A percentile compares a stretch with the other conserved stretches of the same genome.
phyloP scores from a whole-genome alignment of 306 rosid genomes.

The Vicia villosa region DNA sequence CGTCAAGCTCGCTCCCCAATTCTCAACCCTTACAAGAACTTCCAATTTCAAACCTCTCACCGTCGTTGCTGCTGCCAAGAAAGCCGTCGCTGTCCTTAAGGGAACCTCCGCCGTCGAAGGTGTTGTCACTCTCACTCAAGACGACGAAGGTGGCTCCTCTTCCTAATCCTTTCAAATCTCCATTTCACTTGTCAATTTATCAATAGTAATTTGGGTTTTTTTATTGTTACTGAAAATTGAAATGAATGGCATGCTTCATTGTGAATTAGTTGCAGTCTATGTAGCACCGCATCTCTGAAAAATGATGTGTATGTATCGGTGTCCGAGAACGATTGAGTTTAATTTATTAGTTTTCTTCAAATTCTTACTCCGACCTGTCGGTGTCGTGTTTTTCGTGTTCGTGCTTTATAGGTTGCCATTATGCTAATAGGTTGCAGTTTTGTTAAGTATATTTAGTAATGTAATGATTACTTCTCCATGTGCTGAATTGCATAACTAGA shows the following conservation, averaged over 20 bases:
- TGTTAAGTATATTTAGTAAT: background rate
- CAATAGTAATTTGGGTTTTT: background rate
- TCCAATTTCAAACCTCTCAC: slow-evolving; percentile 54
- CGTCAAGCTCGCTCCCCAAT: slow-evolving; percentile 47
- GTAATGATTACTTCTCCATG: slow-evolving; percentile 11
- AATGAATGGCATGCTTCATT: too few relatives aligned
- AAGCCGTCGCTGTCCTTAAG: slow-evolving; percentile 82
- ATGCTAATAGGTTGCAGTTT: too few relatives aligned
- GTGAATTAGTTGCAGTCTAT: too few relatives aligned
- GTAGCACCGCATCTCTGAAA: too few relatives aligned
- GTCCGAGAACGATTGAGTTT: too few relatives aligned
- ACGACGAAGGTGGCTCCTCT: slow-evolving; percentile 48
- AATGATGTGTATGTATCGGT: too few relatives aligned
- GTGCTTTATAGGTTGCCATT: too few relatives aligned
- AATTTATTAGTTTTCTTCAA: too few relatives aligned
- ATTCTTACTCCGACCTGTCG: too few relatives aligned
- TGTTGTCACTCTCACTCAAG: slow-evolving; percentile 68
- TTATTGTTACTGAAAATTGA: background rate
- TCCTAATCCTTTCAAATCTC: background rate
- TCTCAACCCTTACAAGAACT: slow-evolving; percentile 39
- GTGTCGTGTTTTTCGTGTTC: too few relatives aligned
- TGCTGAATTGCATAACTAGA: slow-evolving; percentile 20
- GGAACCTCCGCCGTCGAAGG: slow-evolving; percentile 76
- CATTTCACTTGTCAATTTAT: background rate
- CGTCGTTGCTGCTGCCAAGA: slow-evolving; percentile 63